Base-by-base conservation (phyloP, 805 yeast species). In the Yamadazyma philogaea region DNA sequence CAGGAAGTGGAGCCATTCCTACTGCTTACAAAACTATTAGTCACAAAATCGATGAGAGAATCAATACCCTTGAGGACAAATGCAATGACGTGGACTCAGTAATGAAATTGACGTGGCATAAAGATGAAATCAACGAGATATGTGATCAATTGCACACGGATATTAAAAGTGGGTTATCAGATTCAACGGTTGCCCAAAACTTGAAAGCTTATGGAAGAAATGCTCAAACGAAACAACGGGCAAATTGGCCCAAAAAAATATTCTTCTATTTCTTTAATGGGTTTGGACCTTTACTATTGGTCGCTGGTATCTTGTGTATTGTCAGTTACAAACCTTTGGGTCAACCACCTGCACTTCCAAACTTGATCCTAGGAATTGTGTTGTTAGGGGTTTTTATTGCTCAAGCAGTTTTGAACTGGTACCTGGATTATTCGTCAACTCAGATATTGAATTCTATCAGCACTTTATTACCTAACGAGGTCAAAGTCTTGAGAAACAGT, bases 291-390 rank as follows among this genome's bases (percentile, higher is more conserved):
- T 56, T 74, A 34, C 57, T 74, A 28, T 52, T 71, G 39, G 51
- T 59, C 34, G 74, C 70, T 45, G 77, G 73, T 40, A 52, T 72
- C 7, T 59, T 75, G 18, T 69, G 70, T 49, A 57, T 66, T 36
- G 50, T 74, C 22, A 56, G 68, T 24, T 75, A 77, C 74, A 72
- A 70, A 44, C 78, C 78, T 4, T 57, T 74, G 36, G 76, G 77
- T 10, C 54, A 70, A 30, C 78, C 79, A 16, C 75, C 75, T 4
- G 66, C 68, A 0, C 44, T 58, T 11, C 64, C 77, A 1, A 74
- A 74, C 51, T 56, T 74, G 42, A 67, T 63, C 16, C 60, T 72
- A 30, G 77, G 75, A 31, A 54, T 70, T 34, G 59, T 72, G 12
- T 54, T 74, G 24, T 53, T 73, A 11, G 49, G 59, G 11, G 72